Evolutionary conservation across 768 basidiomycete genomes (phyloP).

Genomic region (Agrocybe chaxingu): DNA sequence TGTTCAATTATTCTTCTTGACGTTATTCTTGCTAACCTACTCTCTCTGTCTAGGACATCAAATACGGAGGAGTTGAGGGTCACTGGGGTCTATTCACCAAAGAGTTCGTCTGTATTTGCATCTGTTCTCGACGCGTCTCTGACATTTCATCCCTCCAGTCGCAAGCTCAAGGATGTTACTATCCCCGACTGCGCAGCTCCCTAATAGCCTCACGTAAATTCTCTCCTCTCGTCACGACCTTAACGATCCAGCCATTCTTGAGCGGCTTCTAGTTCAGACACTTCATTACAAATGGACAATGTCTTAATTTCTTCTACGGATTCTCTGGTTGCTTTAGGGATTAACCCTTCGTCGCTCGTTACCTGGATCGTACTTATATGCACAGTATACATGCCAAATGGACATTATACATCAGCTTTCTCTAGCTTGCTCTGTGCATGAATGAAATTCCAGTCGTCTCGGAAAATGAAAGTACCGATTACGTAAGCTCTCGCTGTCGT

Average conservation of each 20-base stretch:
- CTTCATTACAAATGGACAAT: not conserved
- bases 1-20: slow-evolving; percentile 11
- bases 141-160: slow-evolving; percentile 33
- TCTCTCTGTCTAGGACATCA: slow-evolving; percentile 34
- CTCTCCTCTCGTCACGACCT: slow-evolving; percentile 7
- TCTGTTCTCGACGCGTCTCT: not conserved
- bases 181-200: slow-evolving; percentile 54
- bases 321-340: not conserved
- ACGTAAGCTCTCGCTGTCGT: not conserved
- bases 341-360: slow-evolving; percentile 14
- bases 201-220: slow-evolving; percentile 14
- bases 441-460: not conserved
- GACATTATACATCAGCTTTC: not conserved
- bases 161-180: slow-evolving; percentile 65
- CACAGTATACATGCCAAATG: not conserved
- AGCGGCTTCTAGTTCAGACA: not conserved
- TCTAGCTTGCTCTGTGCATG: not conserved
- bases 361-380: not conserved
- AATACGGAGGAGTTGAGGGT: slow-evolving; percentile 80
- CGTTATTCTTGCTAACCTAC: not conserved
- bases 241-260: slow-evolving; percentile 3
- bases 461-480: not conserved
- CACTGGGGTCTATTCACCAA: slow-evolving; percentile 47
- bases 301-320: not conserved
- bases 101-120: slow-evolving; percentile 30